Conservation (phyloP, 2,329 filamentous ascomycete species). For the Neonectria magnoliae region DNA sequence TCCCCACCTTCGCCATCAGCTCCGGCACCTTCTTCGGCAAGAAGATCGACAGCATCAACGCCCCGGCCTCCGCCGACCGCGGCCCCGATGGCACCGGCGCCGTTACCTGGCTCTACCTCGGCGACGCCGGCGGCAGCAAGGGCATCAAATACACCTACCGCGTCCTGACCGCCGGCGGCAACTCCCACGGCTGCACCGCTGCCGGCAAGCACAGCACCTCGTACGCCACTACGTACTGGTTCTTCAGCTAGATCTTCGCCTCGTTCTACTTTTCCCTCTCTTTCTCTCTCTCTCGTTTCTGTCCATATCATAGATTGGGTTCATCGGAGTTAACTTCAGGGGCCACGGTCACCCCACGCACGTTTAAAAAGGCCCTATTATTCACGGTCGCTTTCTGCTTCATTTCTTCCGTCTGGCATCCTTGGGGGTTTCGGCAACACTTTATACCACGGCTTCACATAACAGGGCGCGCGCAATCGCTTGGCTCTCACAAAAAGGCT, state of each 20-base stretch:
- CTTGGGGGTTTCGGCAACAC: slow-evolving; percentile 29
- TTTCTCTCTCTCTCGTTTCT: slow-evolving; percentile 26
- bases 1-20: slow-evolving; percentile 69
- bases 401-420: slow-evolving; percentile 14
- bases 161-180: slow-evolving; percentile 64
- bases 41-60: slow-evolving; percentile 60
- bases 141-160: slow-evolving; percentile 61
- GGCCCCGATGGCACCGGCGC: slow-evolving; percentile 61
- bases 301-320: slow-evolving; percentile 36
- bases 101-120: slow-evolving; percentile 65
- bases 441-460: slow-evolving; percentile 35
- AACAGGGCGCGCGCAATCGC: slow-evolving; percentile 13
- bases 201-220: slow-evolving; percentile 61
- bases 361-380: not conserved
- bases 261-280: not conserved
- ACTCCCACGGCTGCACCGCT: slow-evolving; percentile 54
- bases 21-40: slow-evolving; percentile 54
- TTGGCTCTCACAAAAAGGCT: slow-evolving; percentile 22
- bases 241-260: slow-evolving; percentile 54
- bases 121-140: slow-evolving; percentile 50
- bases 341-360: slow-evolving; percentile 28
- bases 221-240: slow-evolving; percentile 69
- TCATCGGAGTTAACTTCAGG: slow-evolving; percentile 36
- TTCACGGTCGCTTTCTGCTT: slow-evolving; percentile 9
- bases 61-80: slow-evolving; percentile 59